Conservation (phyloP, 768 basidiomycete species). For the Kwoniella dendrophila region DNA sequence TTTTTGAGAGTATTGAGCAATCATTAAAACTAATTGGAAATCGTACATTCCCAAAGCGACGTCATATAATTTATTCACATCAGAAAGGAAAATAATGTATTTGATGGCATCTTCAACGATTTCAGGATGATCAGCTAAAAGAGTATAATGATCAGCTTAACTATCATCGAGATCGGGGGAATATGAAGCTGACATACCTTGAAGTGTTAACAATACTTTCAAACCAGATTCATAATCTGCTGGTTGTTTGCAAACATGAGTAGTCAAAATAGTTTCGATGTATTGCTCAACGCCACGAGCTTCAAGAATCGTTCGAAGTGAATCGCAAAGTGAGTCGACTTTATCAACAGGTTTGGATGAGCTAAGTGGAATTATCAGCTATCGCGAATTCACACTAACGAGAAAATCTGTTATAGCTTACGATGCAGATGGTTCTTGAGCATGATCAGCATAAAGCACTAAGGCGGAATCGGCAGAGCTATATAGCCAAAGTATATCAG, state of each 20-base stretch:
- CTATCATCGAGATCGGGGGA: not conserved
- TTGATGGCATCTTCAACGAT: constrained; percentile 95
- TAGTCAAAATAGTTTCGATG: constrained; percentile 86
- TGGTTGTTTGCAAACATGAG: constrained; percentile 87
- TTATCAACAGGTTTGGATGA: constrained; percentile 42
- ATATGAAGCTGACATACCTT: constrained; percentile 62
- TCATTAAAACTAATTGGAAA: constrained; percentile 90
- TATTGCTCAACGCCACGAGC: constrained; percentile 70
- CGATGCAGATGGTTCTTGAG: constrained; percentile 13
- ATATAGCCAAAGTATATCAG: not conserved
- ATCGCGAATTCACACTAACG: not conserved
- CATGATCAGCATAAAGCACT: constrained; percentile 18
- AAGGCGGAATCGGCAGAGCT: constrained; percentile 17
- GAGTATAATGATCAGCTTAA: not conserved
- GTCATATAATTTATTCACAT: constrained; percentile 87
- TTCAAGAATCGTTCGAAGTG: constrained; percentile 72
- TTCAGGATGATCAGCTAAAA: constrained; percentile 62
- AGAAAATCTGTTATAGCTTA: not conserved
- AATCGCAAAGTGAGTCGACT: constrained; percentile 73
- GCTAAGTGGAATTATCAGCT: not conserved
- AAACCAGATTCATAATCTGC: constrained; percentile 88
- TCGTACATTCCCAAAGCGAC: constrained; percentile 99
- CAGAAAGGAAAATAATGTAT: constrained; percentile 96
- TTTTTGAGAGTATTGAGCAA: constrained; percentile 96
- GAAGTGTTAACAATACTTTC: constrained; percentile 69